These are phyloP conservation scores for Hypomontagnella submonticulosa DNA, from an alignment of 495 filamentous ascomycete species.

Conservation along the genomic window DNA sequence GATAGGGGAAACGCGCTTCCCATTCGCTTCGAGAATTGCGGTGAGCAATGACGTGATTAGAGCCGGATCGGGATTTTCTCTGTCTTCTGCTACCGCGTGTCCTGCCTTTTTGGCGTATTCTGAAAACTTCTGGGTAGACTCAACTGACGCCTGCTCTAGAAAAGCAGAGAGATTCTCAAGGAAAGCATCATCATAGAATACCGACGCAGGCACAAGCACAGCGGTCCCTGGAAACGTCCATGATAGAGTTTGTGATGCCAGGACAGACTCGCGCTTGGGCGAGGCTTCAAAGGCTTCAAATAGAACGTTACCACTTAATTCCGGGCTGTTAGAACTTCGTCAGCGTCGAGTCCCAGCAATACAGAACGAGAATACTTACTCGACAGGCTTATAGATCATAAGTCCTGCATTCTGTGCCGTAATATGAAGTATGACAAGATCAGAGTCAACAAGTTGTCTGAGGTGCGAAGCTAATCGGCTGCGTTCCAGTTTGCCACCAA, in stretches of 20 bases:
- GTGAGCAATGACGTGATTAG: slow-evolving; percentile 66
- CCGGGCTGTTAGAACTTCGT: slow-evolving; percentile 19
- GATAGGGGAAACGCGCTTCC: slow-evolving; percentile 44
- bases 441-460: slow-evolving; percentile 41
- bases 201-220: slow-evolving; percentile 55
- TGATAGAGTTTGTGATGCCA: slow-evolving; percentile 52
- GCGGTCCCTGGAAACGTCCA: slow-evolving; percentile 63
- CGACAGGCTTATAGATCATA: slow-evolving; percentile 53
- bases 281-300: slow-evolving; percentile 69
- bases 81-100: slow-evolving; percentile 55
- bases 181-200: slow-evolving; percentile 58
- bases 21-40: slow-evolving; percentile 64
- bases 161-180: slow-evolving; percentile 61
- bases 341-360: slow-evolving; percentile 1
- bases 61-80: slow-evolving; percentile 64
- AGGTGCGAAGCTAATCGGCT: slow-evolving; percentile 50
- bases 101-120: slow-evolving; percentile 63
- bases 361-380: slow-evolving; percentile 49
- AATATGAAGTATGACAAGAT: slow-evolving; percentile 59
- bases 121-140: slow-evolving; percentile 63
- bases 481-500: slow-evolving; percentile 50
- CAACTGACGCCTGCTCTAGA: slow-evolving; percentile 65
- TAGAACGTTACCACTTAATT: slow-evolving; percentile 33
- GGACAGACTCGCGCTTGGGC: slow-evolving; percentile 55
- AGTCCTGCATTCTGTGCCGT: slow-evolving; percentile 65